These are phyloP conservation scores for Ascoidea tarda DNA, from an alignment of 805 yeast genomes.

Conservation along the genomic window DNA sequence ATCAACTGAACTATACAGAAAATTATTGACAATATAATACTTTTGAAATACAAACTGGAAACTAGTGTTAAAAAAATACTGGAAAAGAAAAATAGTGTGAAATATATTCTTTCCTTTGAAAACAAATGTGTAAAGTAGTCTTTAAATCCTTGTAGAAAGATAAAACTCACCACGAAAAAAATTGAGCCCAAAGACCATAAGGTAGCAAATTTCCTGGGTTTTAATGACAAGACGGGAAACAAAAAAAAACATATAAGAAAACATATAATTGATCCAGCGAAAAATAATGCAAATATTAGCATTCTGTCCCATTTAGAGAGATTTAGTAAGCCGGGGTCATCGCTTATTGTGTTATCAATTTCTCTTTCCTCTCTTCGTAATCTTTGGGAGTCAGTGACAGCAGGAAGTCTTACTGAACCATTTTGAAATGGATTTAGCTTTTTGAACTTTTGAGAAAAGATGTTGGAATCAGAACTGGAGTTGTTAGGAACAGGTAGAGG, in stretches of 20 bases:
- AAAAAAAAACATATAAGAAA: constrained; percentile 70
- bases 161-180: constrained; percentile 78
- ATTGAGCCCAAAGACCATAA: constrained; percentile 88
- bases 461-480: too few relatives aligned
- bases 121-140: constrained; percentile 62
- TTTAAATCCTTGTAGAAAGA: constrained; percentile 85
- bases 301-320: constrained; percentile 70
- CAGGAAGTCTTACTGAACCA: too few relatives aligned
- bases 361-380: constrained; percentile 4
- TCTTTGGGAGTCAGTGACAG: not conserved
- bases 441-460: too few relatives aligned
- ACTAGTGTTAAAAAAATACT: constrained; percentile 68
- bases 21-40: constrained; percentile 62
- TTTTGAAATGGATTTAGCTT: too few relatives aligned
- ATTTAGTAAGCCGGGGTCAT: not conserved
- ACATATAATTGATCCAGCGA: constrained; percentile 66
- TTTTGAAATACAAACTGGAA: constrained; percentile 52
- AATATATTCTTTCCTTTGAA: constrained; percentile 64
- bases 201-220: constrained; percentile 84
- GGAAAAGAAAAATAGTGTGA: constrained; percentile 69
- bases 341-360: constrained; percentile 22
- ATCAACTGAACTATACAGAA: constrained; percentile 66
- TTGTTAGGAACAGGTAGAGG: too few relatives aligned
- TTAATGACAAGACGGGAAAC: constrained; percentile 78
- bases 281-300: constrained; percentile 61